These are phyloP conservation scores for Stephanodiscus minutulus DNA, from an alignment of 108 stramenopile genomes.

Conservation along the genomic window DNA sequence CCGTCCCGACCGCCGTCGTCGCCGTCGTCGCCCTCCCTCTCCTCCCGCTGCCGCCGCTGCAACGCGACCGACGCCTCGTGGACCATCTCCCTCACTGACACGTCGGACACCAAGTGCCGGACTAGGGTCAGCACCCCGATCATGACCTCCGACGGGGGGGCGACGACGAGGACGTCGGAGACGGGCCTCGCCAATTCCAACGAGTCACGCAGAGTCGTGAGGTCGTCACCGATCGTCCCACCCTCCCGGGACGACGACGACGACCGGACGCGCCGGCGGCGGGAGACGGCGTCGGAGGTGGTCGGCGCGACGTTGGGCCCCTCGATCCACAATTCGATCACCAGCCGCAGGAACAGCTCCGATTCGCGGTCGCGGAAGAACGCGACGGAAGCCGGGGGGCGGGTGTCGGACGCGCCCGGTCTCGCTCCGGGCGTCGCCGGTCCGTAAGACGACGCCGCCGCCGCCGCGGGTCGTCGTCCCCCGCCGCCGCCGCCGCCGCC, in stretches of 20 bases:
- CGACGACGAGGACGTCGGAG: conserved; percentile 27
- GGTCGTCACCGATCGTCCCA: not conserved
- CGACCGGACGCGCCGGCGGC: conserved; percentile 26
- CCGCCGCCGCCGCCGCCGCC: conserved; percentile 14
- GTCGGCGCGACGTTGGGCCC: conserved; percentile 45
- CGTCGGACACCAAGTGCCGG: conserved; percentile 43
- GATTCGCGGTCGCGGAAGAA: conserved; percentile 24
- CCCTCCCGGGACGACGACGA: not conserved
- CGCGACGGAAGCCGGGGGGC: not conserved
- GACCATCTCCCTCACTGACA: conserved; percentile 21
- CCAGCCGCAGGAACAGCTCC: conserved; percentile 76
- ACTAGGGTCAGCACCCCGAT: conserved; percentile 54
- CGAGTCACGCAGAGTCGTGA: conserved; percentile 40
- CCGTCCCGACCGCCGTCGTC: not conserved
- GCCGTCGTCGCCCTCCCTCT: conserved; percentile 14
- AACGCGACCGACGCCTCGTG: conserved; percentile 10
- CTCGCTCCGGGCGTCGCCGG: too few relatives aligned
- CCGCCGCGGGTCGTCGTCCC: not conserved
- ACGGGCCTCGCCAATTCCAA: conserved; percentile 56
- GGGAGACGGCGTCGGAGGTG: conserved; percentile 18
- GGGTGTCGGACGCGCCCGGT: too few relatives aligned
- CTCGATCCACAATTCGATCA: conserved; percentile 79
- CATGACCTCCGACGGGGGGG: conserved; percentile 56
- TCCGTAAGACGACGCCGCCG: too few relatives aligned
- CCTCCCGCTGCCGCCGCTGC: conserved; percentile 23